Percentiles rank a stretch among this genome's conserved stretches.
These are phyloP conservation scores for Limonium bicolor DNA, from an alignment of 148 eudicot species.

Conservation along the genomic window DNA sequence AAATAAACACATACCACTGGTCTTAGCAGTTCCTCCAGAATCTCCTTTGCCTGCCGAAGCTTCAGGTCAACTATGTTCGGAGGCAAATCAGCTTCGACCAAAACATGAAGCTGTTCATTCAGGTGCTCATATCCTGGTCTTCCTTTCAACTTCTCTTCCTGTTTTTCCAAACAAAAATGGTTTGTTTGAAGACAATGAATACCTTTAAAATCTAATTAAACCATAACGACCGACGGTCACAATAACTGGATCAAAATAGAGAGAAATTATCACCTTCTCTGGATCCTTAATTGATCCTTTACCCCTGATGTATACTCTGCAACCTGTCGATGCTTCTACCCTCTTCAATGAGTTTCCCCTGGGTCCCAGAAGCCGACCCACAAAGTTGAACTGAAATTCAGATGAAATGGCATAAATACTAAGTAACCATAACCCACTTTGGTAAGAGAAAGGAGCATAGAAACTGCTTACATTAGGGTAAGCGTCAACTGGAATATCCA, in stretches of 20 bases:
- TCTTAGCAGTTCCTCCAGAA: constrained; percentile 69
- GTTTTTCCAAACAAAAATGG: neutral
- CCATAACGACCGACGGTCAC: too few species aligned
- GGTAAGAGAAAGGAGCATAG: too few species aligned
- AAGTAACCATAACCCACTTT: too few species aligned
- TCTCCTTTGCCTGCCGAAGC: constrained; percentile 72
- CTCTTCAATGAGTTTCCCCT: constrained; percentile 86
- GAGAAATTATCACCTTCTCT: constrained; percentile 67
- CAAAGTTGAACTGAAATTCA: constrained; percentile 78
- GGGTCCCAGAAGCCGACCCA: constrained; percentile 90
- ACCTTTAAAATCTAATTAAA: too few species aligned
- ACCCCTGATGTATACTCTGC: constrained; percentile 87
- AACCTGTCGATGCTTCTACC: constrained; percentile 81
- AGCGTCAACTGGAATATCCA: constrained; percentile 81
- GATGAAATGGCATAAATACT: too few species aligned
- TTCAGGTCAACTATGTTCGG: constrained; percentile 59
- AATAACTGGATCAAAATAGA: neutral
- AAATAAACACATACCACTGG: constrained; percentile 61
- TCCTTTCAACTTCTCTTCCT: constrained; percentile 90
- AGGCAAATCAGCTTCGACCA: constrained; percentile 92
- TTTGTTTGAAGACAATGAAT: too few species aligned
- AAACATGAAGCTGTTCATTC: constrained; percentile 72
- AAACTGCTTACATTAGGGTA: constrained; percentile 76
- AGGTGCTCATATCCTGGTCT: constrained; percentile 88
- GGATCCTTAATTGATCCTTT: constrained; percentile 93